Evolutionary conservation across 2,329 filamentous ascomycete genomes (phyloP), one percentile per base, ranked within the genome.

Genomic region (Torrubiellomyces zombiae): DNA sequence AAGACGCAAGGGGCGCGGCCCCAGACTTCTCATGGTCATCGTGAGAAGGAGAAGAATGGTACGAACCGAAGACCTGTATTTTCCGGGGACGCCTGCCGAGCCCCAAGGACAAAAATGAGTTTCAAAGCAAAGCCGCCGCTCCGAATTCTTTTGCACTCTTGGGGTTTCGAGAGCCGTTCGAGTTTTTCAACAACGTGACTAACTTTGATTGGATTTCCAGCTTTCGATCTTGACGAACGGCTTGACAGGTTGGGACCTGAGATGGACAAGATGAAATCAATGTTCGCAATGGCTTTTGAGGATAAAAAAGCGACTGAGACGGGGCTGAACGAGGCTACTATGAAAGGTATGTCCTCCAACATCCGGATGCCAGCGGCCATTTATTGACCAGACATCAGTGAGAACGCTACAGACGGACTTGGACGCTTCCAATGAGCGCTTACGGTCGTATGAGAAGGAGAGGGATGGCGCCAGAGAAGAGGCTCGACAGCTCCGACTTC

Each of bases 161-260:
- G n/a, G n/a, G n/a, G n/a, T n/a, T n/a, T n/a, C n/a, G n/a, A n/a
- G n/a, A n/a, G n/a, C 58, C 56, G 31, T 51, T 36, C 18, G 63
- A 65, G 2, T 85, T 64, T 57, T 58, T 86, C 41, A 75, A 65
- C 36, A 77, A 73, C 56, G 56, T 74, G 60, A 81, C 83, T 72
- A 75, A 80, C 63, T n/a, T 54, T 66, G 36, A 62, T 56, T 39
- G 50, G 46, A 17, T 67, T 58, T 51, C 34, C 65, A 80, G 77
- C 67, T 41, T 86, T 76, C 65, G 82, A 94, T 46, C 71, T 83
- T 36, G 75, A 83, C 38, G 68, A 68, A 32, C 71, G 75, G 35
- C 65, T 94, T 37, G 72, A 74, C 33, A 66, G 72, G 31, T 75
- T 94, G 53, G 80, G 92, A 39, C 58, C 61, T 11, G 63, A 86